phyloP scores from a whole-genome alignment of 495 filamentous ascomycete genomes.

The Aspergillus affinis region DNA sequence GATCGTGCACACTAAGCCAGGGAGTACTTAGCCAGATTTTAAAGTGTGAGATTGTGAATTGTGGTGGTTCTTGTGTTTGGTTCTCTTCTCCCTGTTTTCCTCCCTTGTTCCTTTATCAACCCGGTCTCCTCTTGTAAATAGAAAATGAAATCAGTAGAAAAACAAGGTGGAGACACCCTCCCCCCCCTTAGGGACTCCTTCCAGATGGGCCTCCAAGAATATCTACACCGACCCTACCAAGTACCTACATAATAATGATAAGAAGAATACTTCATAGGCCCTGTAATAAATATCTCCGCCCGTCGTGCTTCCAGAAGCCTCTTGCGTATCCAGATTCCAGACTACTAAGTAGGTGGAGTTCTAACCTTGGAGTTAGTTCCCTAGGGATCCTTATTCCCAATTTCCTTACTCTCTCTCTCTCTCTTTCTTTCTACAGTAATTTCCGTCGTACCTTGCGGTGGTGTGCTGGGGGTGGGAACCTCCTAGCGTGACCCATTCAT shows the following conservation, averaged over 20 bases:
- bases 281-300: not conserved
- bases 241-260: no score
- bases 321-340: no score
- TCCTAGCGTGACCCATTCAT: constrained; percentile 28
- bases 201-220: not conserved
- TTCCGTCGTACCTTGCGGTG: constrained; percentile 1
- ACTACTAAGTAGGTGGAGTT: no score
- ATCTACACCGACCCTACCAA: not conserved
- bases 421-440: no score
- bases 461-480: constrained; percentile 25
- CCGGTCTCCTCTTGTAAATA: no score
- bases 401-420: not conserved
- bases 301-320: no score
- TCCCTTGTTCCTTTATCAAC: not conserved
- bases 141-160: not conserved
- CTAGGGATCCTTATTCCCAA: no score
- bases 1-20: not conserved
- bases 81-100: not conserved
- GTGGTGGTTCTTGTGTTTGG: not conserved
- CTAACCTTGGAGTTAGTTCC: no score
- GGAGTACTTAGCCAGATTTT: not conserved
- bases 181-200: not conserved
- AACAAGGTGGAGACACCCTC: not conserved
- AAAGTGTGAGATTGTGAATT: not conserved
- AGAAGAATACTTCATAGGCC: no score